Evolutionary conservation across 2,329 filamentous ascomycete genomes (phyloP).

Genomic region (Hymenoscyphus infarciens): DNA sequence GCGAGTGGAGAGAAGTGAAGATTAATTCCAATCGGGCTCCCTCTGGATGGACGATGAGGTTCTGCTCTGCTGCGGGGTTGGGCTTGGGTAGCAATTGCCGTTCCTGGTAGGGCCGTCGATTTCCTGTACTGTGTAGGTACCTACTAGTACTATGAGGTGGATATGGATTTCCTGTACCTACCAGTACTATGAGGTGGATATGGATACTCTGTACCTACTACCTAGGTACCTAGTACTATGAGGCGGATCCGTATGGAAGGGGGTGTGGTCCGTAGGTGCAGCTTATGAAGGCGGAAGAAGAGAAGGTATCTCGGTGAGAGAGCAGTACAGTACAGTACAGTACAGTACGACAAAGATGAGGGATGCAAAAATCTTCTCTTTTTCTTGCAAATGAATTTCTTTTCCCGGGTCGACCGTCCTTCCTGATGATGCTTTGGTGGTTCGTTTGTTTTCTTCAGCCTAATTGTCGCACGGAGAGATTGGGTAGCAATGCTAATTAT

Average conservation of each 20-base stretch:
- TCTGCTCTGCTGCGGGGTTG: conserved; percentile 1
- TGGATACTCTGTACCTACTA: too few relatives aligned
- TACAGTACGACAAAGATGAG: not conserved
- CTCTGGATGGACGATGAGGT: not conserved
- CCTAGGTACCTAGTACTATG: too few relatives aligned
- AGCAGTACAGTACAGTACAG: too few relatives aligned
- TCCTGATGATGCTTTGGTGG: conserved; percentile 18
- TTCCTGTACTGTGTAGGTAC: too few relatives aligned
- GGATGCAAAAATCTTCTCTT: not conserved
- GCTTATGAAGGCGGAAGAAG: not conserved
- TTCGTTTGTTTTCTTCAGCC: conserved; percentile 28
- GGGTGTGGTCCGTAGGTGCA: not conserved
- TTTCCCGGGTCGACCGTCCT: not conserved
- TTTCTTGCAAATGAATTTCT: conserved; percentile 1
- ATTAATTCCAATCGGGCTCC: conserved; percentile 3
- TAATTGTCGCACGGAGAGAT: conserved; percentile 27
- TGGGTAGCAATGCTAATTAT: conserved; percentile 29
- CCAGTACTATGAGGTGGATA: too few relatives aligned
- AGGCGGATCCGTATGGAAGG: conserved; percentile 1
- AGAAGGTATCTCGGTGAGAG: not conserved
- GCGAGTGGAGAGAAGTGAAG: not conserved
- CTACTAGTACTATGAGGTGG: too few relatives aligned
- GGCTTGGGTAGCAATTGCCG: conserved; percentile 3
- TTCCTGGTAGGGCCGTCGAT: conserved; percentile 1
- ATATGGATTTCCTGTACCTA: too few relatives aligned